Base-by-base conservation (phyloP, 148 eudicot species). In the Bassia scoparia region DNA sequence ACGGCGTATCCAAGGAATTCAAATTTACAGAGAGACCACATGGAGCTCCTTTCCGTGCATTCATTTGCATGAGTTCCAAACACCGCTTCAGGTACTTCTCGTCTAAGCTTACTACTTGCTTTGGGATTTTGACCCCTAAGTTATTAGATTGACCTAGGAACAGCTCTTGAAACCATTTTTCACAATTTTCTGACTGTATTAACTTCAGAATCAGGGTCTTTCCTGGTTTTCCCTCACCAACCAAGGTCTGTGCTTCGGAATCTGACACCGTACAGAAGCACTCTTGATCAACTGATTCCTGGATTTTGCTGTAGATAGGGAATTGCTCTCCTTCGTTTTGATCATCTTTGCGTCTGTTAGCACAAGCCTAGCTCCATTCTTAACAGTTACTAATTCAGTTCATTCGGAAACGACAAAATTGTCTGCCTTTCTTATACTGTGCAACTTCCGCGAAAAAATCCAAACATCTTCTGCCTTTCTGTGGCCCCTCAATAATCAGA, bases 91-190 rank as follows among this genome's bases (percentile, higher is more conserved):
- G 8, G 62, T 80, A 80, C 65, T 67, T 68, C 67, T 80, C 83
- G 10, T 80, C 83, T 23, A 76, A 38, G 68, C 74, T 67, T 20
- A 72, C 61, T 26, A 82, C 31, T 56, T 78, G 82, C 59, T 73
- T 82, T 3, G 85, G 85, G 11, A 76, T 76, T 61, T 35, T 41
- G 55, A 31, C 59, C 59, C 77, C 71, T 16, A 49, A 27, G 4
- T 59, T 38, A 70, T 23, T 46, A 24, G 73, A 78, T 61, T 68
- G 70, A 68, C 66, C 68, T 13, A 67, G 31, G 61, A 82, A 76
- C 54, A 79, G 75, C 67, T 76, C 85, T 31, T 79, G 82, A 62
- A 75, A 41, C 82, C 76, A 82, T 24, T 48, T 76, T 37, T 75
- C 79, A 58, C 69, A 68, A 29, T 67, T 61, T 61, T 82, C 82